A percentile compares a stretch with the other conserved stretches of the same genome.
Conservation (phyloP, 148 eudicot genomes). For the Vaccinium corymbosum region DNA sequence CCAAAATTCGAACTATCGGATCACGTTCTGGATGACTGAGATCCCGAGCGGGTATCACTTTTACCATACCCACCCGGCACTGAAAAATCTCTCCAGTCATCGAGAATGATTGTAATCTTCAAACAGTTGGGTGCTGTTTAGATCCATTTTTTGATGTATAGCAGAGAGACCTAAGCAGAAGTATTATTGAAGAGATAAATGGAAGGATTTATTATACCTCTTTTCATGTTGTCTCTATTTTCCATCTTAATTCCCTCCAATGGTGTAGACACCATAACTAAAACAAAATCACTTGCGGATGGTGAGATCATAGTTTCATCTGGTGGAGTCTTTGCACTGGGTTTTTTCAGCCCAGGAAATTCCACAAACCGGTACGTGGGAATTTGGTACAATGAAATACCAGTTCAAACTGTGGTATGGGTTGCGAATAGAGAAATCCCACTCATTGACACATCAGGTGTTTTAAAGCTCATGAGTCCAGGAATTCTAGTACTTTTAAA, state of each 20-base stretch:
- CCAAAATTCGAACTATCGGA: no score
- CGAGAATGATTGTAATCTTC: neutral
- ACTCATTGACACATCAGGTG: slow-evolving; percentile 14
- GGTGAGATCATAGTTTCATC: neutral
- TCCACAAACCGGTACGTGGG: neutral
- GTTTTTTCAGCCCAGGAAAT: neutral
- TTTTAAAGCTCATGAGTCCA: neutral
- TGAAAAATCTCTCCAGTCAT: no score
- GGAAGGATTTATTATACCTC: neutral
- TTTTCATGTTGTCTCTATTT: neutral
- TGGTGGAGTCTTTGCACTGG: neutral
- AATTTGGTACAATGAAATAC: slow-evolving; percentile 24
- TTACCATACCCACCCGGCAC: no score
- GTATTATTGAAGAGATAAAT: neutral
- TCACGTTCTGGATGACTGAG: no score
- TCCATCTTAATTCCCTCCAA: neutral
- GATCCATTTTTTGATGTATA: no score
- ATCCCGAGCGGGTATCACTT: no score
- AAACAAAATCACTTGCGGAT: neutral
- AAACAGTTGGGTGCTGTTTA: neutral
- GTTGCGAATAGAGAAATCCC: slow-evolving; percentile 25
- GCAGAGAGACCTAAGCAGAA: neutral
- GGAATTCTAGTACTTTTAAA: slow-evolving; percentile 16
- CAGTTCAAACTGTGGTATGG: neutral
- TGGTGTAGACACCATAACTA: neutral